Conservation (phyloP, 1,284 basidiomycete species). For the Butyriboletus appendiculatus region DNA sequence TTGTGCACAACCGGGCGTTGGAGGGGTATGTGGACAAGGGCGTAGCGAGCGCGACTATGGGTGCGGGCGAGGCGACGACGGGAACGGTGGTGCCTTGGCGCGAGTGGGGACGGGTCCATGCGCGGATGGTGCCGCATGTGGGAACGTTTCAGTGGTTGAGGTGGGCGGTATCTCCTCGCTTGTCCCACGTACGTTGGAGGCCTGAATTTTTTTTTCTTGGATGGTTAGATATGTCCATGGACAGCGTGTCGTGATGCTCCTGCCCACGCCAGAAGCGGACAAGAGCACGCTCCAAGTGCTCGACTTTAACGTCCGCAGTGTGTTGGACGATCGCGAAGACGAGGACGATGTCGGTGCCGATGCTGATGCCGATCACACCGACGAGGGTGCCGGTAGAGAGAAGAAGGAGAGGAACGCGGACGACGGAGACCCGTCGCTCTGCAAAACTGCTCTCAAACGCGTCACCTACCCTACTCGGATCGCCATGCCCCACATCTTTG, state of each 20-base stretch:
- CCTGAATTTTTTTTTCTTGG: background rate
- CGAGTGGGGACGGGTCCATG: slow-evolving; percentile 46
- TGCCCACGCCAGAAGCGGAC: slow-evolving; percentile 14
- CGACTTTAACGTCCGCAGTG: slow-evolving; percentile 40
- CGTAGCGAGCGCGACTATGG: too few relatives aligned
- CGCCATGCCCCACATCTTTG: slow-evolving; percentile 21
- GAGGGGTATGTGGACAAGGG: slow-evolving; percentile 28
- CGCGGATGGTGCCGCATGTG: slow-evolving; percentile 39
- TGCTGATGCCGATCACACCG: background rate
- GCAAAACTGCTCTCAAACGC: background rate
- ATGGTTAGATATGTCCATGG: slow-evolving; percentile 47
- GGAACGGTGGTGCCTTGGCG: slow-evolving; percentile 38
- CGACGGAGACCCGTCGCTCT: background rate
- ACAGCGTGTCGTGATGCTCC: slow-evolving; percentile 39
- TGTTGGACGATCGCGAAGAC: background rate
- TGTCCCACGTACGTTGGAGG: too few relatives aligned
- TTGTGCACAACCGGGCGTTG: slow-evolving; percentile 41
- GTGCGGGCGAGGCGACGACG: background rate
- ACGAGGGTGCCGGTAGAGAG: background rate
- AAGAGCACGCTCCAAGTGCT: slow-evolving; percentile 33
- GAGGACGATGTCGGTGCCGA: background rate
- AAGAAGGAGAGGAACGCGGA: background rate
- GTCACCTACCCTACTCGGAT: slow-evolving; percentile 19
- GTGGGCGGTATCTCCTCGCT: slow-evolving; percentile 24
- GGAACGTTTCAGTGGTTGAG: slow-evolving; percentile 41